phyloP scores from a whole-genome alignment of 169 alveolate genomes.

The Plasmodium fragile region DNA sequence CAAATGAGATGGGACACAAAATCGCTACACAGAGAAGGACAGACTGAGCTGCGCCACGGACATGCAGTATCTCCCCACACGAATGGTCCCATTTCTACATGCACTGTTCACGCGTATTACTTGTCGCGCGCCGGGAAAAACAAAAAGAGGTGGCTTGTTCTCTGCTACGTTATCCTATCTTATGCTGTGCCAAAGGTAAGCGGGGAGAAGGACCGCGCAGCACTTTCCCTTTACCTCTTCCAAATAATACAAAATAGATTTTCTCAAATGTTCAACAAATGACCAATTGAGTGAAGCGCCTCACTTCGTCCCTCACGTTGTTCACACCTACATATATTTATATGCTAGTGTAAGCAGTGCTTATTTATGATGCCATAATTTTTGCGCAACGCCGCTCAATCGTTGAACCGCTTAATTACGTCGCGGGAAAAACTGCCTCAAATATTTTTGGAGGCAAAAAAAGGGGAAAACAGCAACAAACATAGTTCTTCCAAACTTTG shows the following conservation, averaged over 20 bases:
- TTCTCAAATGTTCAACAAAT: not conserved
- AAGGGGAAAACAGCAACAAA: not conserved
- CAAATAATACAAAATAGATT: conserved; percentile 4
- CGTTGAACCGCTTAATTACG: not conserved
- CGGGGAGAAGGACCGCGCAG: not conserved
- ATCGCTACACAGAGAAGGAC: not conserved
- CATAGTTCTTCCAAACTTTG: not conserved
- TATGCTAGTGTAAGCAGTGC: not conserved
- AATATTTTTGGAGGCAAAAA: not conserved
- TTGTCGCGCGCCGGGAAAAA: not conserved
- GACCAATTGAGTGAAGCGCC: not conserved
- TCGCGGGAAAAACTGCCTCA: not conserved
- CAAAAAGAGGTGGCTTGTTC: not conserved
- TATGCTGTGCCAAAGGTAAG: not conserved
- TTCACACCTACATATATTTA: not conserved
- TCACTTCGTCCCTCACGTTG: not conserved
- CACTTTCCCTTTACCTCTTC: not conserved
- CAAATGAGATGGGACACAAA: not conserved
- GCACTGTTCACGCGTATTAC: not conserved
- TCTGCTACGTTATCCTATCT: not conserved
- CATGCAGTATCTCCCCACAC: not conserved
- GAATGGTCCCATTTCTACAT: not conserved
- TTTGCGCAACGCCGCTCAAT: not conserved
- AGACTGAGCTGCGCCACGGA: not conserved
- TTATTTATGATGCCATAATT: not conserved